These are phyloP conservation scores for Fusarium anguioides DNA, from an alignment of 2,329 filamentous ascomycete genomes.

Conservation along the genomic window DNA sequence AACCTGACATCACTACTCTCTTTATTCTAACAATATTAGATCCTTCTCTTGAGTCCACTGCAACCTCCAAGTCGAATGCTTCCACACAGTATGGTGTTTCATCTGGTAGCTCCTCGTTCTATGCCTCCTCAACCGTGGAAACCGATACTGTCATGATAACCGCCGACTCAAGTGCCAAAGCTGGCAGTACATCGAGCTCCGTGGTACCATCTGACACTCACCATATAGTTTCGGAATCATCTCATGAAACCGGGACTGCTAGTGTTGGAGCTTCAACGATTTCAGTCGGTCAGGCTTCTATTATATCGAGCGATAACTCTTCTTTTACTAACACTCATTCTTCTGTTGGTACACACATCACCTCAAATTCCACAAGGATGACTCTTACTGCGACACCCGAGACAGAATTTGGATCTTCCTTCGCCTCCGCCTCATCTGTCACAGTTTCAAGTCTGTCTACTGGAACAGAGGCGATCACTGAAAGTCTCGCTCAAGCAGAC, in stretches of 20 bases:
- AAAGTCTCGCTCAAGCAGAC: neutral
- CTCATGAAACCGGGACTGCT: neutral
- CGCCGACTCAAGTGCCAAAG: conserved; percentile 35
- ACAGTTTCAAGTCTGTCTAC: neutral
- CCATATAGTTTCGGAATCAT: conserved; percentile 8
- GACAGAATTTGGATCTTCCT: neutral
- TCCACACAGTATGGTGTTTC: neutral
- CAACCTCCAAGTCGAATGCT: neutral
- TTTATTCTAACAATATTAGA: conserved; percentile 27
- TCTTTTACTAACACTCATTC: neutral
- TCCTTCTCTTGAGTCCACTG: conserved; percentile 3
- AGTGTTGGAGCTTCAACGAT: neutral
- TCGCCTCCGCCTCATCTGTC: neutral
- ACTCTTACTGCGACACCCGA: neutral
- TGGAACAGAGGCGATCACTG: neutral
- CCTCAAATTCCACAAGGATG: neutral
- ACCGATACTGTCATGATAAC: conserved; percentile 9
- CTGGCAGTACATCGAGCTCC: conserved; percentile 27
- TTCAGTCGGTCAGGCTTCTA: neutral
- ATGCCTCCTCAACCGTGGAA: conserved; percentile 2
- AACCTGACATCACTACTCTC: too few relatives aligned
- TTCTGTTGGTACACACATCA: neutral
- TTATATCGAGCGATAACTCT: neutral
- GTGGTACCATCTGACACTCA: conserved; percentile 4
- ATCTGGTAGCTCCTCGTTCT: neutral